Conservation (phyloP, 805 yeast genomes). For the Candida chilensis region DNA sequence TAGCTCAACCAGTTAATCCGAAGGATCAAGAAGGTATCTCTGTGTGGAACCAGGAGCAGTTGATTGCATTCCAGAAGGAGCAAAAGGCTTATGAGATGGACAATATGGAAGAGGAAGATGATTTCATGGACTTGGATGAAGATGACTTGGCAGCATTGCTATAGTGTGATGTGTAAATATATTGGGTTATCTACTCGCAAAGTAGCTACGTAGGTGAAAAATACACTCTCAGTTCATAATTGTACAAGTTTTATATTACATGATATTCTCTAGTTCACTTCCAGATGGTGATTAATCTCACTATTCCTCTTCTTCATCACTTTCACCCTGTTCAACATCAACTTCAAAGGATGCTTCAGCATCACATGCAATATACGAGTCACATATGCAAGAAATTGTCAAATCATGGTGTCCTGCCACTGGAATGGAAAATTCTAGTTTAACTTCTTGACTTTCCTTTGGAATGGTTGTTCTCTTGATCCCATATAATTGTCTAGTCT, state of each 20-base stretch:
- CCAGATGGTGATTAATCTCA: conserved; percentile 1
- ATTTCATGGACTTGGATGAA: conserved; percentile 36
- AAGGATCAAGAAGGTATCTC: conserved; percentile 91
- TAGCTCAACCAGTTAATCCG: conserved; percentile 90
- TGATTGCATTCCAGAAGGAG: conserved; percentile 47
- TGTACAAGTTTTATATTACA: neutral
- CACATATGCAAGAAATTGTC: conserved; percentile 82
- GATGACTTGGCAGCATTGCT: conserved; percentile 21
- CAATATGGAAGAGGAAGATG: conserved; percentile 19
- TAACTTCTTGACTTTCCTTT: conserved; percentile 42
- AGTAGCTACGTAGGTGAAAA: no score
- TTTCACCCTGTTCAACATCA: conserved; percentile 24
- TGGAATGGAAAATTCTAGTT: conserved; percentile 49
- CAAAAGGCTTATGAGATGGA: conserved; percentile 20
- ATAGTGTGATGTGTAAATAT: no score
- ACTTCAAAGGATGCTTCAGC: conserved; percentile 59
- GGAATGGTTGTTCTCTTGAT: conserved; percentile 55
- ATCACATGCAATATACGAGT: conserved; percentile 88
- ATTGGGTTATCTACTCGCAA: no score
- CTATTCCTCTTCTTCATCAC: conserved; percentile 10
- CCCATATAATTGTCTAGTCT: conserved; percentile 55
- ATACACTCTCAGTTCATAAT: no score
- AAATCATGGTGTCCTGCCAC: conserved; percentile 52
- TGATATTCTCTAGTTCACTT: neutral
- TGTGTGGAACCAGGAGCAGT: conserved; percentile 79